Base-by-base conservation (phyloP, 1,284 basidiomycete genomes). In the Leccinum subrobustum region DNA sequence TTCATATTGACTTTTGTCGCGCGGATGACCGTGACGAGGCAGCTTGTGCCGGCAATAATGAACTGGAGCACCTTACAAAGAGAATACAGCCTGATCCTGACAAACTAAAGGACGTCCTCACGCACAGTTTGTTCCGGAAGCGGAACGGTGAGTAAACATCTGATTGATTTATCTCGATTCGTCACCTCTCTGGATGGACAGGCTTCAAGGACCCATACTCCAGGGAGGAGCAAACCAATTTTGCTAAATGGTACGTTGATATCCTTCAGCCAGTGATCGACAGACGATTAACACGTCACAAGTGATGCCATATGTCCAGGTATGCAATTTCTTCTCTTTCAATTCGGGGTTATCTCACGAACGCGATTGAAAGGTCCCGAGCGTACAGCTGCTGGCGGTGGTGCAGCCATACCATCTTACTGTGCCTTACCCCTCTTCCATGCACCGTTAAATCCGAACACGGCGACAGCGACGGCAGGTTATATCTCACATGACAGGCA, bases 351-450 rank as follows among this genome's bases (percentile, higher is more conserved):
- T n/a, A 29, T 35, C 52, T 66, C 5, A 60, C 8, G 6, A n/a
- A 37, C 39, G 3, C 33, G 8, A 11, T 52, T 37, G 48, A 52
- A 56, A 85, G 84, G 81, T 25, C 60, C 64, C 4, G 68, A 86
- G 63, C 85, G 86, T 62, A 73, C 75, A 3, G 76, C 68, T 42
- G 76, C 77, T 8, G 69, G 74, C 5, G 73, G 72, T 5, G 69
- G 66, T 27, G 71, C 76, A 3, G 77, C 79, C 0, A 77, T 81
- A 60, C 81, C 83, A 1, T 87, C 85, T 1, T 83, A 80, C 64
- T 88, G 86, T 65, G 78, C 73, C 2, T 66, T 85, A 4, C 80
- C 83, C 0, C 75, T 84, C 51, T 84, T 88, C 66, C 86, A 87
- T 70, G 72, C 73, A 3, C 78, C 79, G 1, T 70, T 76, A 47